These are phyloP conservation scores for Fusarium oligoseptatum DNA, from an alignment of 2,329 filamentous ascomycete species.

Conservation along the genomic window DNA sequence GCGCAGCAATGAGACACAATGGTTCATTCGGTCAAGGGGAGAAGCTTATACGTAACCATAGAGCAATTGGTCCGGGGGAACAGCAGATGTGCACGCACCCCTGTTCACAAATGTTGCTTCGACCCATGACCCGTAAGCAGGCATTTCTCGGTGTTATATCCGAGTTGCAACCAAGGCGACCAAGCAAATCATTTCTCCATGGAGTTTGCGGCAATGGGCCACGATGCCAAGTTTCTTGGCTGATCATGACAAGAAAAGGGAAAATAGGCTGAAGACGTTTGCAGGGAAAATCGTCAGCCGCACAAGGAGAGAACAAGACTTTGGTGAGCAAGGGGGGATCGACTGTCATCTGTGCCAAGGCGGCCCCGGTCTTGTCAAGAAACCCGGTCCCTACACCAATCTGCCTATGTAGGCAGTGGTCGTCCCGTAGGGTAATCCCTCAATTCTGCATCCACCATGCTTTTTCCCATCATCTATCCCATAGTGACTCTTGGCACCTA, in stretches of 20 bases:
- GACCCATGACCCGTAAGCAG: neutral
- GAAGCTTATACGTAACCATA: slow-evolving; percentile 6
- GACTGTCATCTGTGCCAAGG: neutral
- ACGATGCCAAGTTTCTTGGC: slow-evolving; percentile 1
- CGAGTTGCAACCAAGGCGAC: neutral
- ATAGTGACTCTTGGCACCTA: neutral
- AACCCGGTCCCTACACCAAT: neutral
- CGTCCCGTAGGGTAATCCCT: neutral
- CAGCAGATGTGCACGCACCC: neutral
- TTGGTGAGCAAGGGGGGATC: neutral
- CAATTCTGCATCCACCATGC: neutral
- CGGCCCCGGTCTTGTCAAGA: neutral
- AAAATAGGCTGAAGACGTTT: neutral
- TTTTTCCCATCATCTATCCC: neutral
- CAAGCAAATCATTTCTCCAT: slow-evolving; percentile 4
- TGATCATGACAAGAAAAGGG: neutral
- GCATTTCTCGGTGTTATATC: neutral
- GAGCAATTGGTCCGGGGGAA: neutral
- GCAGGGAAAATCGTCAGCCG: no score
- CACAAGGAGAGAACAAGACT: neutral
- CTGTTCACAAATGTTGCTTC: neutral
- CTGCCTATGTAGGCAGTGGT: neutral
- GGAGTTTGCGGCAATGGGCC: neutral
- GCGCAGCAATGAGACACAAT: neutral
- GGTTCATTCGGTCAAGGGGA: neutral